phyloP scores from a whole-genome alignment of 495 filamentous ascomycete species.

The Aspergillus mulundensis region DNA sequence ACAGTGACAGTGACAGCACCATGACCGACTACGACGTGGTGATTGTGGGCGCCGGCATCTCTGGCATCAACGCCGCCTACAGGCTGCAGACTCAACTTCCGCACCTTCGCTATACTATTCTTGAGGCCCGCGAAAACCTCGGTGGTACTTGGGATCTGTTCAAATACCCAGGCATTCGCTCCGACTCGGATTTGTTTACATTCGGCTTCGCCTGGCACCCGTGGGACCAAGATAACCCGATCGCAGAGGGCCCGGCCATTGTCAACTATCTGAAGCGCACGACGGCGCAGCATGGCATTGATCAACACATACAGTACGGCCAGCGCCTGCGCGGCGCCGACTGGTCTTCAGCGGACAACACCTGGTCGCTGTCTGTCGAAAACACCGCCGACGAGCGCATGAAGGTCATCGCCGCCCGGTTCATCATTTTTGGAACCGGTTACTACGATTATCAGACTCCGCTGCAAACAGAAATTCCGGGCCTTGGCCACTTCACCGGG shows the following conservation, averaged over 20 bases:
- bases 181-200: slow-evolving; percentile 63
- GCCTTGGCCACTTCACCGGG: slow-evolving; percentile 38
- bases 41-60: slow-evolving; percentile 70
- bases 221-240: slow-evolving; percentile 55
- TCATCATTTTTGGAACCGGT: slow-evolving; percentile 60
- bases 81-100: slow-evolving; percentile 59
- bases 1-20: not conserved
- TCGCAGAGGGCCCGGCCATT: slow-evolving; percentile 59
- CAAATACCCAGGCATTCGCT: slow-evolving; percentile 65
- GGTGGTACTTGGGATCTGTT: slow-evolving; percentile 75
- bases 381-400: slow-evolving; percentile 29
- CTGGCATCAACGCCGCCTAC: slow-evolving; percentile 72
- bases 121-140: slow-evolving; percentile 56
- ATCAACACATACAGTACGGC: slow-evolving; percentile 54
- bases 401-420: slow-evolving; percentile 47
- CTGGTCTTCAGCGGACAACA: slow-evolving; percentile 58
- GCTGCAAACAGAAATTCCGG: slow-evolving; percentile 44
- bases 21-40: slow-evolving; percentile 52
- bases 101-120: slow-evolving; percentile 51
- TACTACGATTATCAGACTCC: slow-evolving; percentile 63
- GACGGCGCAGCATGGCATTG: slow-evolving; percentile 55
- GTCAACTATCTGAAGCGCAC: slow-evolving; percentile 59
- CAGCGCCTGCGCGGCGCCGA: slow-evolving; percentile 52
- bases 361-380: slow-evolving; percentile 59
- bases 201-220: slow-evolving; percentile 68